Evolutionary conservation across 371 early-diverging fungal genomes (phyloP).

Genomic region (Mortierella polycephala): DNA sequence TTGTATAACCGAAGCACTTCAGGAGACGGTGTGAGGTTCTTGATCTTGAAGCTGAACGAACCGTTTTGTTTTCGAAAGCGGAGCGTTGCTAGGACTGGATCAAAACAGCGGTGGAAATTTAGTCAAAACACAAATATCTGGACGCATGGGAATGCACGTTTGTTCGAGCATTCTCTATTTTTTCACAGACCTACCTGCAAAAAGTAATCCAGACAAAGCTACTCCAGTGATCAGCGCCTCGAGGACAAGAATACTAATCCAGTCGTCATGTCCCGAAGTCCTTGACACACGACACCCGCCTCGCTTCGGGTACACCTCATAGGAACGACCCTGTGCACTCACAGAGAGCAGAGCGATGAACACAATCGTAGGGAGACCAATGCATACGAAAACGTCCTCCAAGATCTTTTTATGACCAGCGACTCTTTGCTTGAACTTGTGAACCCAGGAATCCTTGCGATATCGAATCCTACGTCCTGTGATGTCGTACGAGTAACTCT

Average conservation of each 20-base stretch:
- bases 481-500: constrained; percentile 24
- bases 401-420: not conserved
- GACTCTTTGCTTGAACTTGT: constrained; percentile 4
- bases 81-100: constrained; percentile 11
- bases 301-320: constrained; percentile 18
- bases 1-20: constrained; percentile 20
- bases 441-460: constrained; percentile 16
- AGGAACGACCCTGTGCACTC: constrained; percentile 6
- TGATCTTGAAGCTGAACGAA: constrained; percentile 6
- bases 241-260: constrained; percentile 1
- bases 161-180: too few relatives aligned
- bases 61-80: constrained; percentile 28
- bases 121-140: too few relatives aligned
- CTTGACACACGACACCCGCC: constrained; percentile 28
- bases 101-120: not conserved
- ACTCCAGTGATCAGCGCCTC: not conserved
- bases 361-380: constrained; percentile 3
- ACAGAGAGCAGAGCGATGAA: constrained; percentile 8
- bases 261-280: constrained; percentile 7
- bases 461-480: constrained; percentile 10
- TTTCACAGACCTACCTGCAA: constrained; percentile 13
- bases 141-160: too few relatives aligned
- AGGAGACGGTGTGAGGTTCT: constrained; percentile 16
- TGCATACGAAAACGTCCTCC: constrained; percentile 8
- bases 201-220: constrained; percentile 5